These are phyloP conservation scores for Meripilus lineatus DNA, from an alignment of 1,284 basidiomycete species.

Conservation along the genomic window DNA sequence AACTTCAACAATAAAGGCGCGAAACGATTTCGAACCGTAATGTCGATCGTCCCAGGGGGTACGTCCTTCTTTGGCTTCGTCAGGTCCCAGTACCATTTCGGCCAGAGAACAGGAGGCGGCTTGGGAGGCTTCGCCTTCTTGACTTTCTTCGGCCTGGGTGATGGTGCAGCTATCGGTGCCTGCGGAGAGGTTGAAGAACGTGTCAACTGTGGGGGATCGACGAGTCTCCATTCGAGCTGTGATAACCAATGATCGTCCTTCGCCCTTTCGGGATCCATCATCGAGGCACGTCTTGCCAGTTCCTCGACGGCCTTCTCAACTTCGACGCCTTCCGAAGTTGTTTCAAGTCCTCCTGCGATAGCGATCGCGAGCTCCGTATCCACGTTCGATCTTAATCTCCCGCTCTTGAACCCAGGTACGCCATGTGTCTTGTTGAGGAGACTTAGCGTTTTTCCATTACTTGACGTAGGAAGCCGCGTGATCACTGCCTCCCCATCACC, in stretches of 20 bases:
- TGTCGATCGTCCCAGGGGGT: slow-evolving; percentile 69
- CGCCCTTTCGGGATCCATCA: slow-evolving; percentile 14
- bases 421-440: slow-evolving; percentile 41
- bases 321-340: slow-evolving; percentile 24
- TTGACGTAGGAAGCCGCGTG: slow-evolving; percentile 32
- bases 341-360: slow-evolving; percentile 36
- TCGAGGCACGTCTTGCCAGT: slow-evolving; percentile 34
- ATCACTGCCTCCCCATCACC: too few relatives aligned
- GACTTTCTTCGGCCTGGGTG: slow-evolving; percentile 17
- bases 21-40: slow-evolving; percentile 83
- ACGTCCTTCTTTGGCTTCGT: slow-evolving; percentile 63
- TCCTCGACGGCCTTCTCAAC: slow-evolving; percentile 30
- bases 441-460: slow-evolving; percentile 34
- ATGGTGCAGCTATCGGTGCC: too few relatives aligned
- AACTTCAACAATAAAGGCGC: slow-evolving; percentile 85
- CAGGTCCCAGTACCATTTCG: slow-evolving; percentile 97
- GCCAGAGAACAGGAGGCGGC: slow-evolving; percentile 55
- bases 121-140: slow-evolving; percentile 25
- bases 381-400: slow-evolving; percentile 31
- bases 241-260: slow-evolving; percentile 51
- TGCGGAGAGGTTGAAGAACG: not conserved
- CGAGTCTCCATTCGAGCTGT: slow-evolving; percentile 62
- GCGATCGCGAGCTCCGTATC: slow-evolving; percentile 38
- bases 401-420: slow-evolving; percentile 33
- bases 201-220: not conserved